Evolutionary conservation across 805 yeast genomes (phyloP).

Genomic region (Torulaspora franciscae): DNA sequence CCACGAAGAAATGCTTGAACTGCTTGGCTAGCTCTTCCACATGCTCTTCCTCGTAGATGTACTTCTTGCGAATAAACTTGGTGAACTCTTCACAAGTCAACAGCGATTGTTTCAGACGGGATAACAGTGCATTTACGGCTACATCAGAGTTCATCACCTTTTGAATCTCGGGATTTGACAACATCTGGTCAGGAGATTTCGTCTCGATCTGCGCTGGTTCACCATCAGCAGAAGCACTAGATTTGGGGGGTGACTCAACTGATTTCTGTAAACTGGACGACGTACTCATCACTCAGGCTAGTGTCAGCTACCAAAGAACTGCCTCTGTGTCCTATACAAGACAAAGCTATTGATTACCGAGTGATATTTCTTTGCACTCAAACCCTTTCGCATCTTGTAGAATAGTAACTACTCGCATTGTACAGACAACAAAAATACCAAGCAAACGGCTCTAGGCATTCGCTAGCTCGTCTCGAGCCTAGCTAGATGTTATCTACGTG

Average conservation of each 20-base stretch:
- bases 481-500: too few relatives aligned
- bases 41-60: constrained; percentile 73
- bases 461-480: too few relatives aligned
- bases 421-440: background rate
- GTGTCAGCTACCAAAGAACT: background rate
- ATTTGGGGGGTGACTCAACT: background rate
- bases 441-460: background rate
- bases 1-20: constrained; percentile 43
- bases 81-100: constrained; percentile 81
- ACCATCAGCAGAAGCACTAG: constrained; percentile 1
- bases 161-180: constrained; percentile 48
- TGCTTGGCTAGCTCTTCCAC: constrained; percentile 68
- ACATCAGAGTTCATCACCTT: constrained; percentile 61
- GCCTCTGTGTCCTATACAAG: background rate
- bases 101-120: constrained; percentile 72
- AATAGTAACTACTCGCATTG: too few relatives aligned
- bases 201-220: background rate
- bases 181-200: constrained; percentile 22
- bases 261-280: constrained; percentile 4
- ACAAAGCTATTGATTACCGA: background rate
- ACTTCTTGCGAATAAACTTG: constrained; percentile 71
- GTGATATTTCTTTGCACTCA: background rate
- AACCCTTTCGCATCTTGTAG: background rate
- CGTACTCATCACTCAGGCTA: background rate
- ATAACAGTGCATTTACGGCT: constrained; percentile 67